These are phyloP conservation scores for Alternaria sp. DNA, from an alignment of 2,329 filamentous ascomycete genomes.

Conservation along the genomic window DNA sequence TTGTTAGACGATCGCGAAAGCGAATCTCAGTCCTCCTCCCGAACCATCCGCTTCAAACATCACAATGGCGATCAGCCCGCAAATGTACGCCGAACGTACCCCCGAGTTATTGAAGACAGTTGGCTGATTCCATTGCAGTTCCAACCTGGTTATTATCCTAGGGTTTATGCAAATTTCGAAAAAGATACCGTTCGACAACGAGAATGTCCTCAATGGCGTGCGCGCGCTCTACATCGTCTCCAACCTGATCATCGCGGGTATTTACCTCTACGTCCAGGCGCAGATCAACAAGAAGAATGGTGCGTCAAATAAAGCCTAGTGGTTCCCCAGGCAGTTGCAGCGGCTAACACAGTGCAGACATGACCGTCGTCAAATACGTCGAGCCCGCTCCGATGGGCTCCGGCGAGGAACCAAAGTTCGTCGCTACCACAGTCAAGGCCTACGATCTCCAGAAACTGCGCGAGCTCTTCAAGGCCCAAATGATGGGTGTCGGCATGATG, in stretches of 20 bases:
- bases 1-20: conserved; percentile 1
- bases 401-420: conserved; percentile 91
- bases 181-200: conserved; percentile 93
- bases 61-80: conserved; percentile 50
- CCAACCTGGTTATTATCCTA: conserved; percentile 52
- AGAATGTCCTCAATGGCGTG: conserved; percentile 70
- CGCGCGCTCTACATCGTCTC: conserved; percentile 72
- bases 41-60: conserved; percentile 1
- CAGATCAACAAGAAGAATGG: conserved; percentile 98
- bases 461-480: conserved; percentile 83
- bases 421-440: conserved; percentile 94
- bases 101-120: conserved; percentile 7
- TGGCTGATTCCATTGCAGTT: conserved; percentile 40
- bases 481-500: conserved; percentile 99
- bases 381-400: conserved; percentile 94
- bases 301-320: conserved; percentile 59
- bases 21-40: not conserved
- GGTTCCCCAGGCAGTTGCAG: not conserved
- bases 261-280: conserved; percentile 86
- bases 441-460: conserved; percentile 91
- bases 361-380: conserved; percentile 98
- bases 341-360: conserved; percentile 66
- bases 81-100: conserved; percentile 40
- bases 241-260: conserved; percentile 81
- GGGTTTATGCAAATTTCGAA: conserved; percentile 98